Percentiles rank a stretch among this genome's conserved stretches.
phyloP scores from a whole-genome alignment of 2,329 filamentous ascomycete species.

The Cytospora leucostoma region DNA sequence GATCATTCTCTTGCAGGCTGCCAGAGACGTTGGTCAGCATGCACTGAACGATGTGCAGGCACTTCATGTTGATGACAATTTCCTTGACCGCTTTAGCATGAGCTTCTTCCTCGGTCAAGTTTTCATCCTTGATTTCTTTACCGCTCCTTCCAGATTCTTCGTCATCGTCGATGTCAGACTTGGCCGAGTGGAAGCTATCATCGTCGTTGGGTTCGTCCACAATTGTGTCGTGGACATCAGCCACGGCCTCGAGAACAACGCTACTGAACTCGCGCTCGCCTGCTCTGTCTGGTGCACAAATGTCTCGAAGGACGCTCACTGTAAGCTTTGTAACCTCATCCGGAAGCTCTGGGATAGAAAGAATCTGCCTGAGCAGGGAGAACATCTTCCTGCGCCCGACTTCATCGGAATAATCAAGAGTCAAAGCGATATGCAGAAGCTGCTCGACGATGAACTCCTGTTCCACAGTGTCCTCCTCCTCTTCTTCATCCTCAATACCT shows the following conservation, averaged over 20 bases:
- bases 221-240: conserved; percentile 95
- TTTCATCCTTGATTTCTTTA: conserved; percentile 44
- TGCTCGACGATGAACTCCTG: conserved; percentile 97
- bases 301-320: conserved; percentile 77
- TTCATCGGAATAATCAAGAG: conserved; percentile 96
- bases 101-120: conserved; percentile 64
- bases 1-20: conserved; percentile 83
- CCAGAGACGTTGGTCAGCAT: conserved; percentile 93
- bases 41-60: conserved; percentile 93
- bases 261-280: conserved; percentile 83
- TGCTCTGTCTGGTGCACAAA: conserved; percentile 73
- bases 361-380: conserved; percentile 77
- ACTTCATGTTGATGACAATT: conserved; percentile 98
- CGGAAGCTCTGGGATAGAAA: conserved; percentile 84
- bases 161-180: conserved; percentile 76
- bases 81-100: conserved; percentile 79
- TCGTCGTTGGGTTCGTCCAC: conserved; percentile 59
- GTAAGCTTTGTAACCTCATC: conserved; percentile 91
- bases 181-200: conserved; percentile 94
- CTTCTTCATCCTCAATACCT: conserved; percentile 61
- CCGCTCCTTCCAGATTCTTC: conserved; percentile 54
- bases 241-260: conserved; percentile 87
- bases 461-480: conserved; percentile 83
- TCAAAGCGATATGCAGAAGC: conserved; percentile 86
- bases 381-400: conserved; percentile 96